A percentile compares a stretch with the other conserved stretches of the same genome.
phyloP scores from a whole-genome alignment of 352 stramenopile genomes.

The Globisporangium emineosum region DNA sequence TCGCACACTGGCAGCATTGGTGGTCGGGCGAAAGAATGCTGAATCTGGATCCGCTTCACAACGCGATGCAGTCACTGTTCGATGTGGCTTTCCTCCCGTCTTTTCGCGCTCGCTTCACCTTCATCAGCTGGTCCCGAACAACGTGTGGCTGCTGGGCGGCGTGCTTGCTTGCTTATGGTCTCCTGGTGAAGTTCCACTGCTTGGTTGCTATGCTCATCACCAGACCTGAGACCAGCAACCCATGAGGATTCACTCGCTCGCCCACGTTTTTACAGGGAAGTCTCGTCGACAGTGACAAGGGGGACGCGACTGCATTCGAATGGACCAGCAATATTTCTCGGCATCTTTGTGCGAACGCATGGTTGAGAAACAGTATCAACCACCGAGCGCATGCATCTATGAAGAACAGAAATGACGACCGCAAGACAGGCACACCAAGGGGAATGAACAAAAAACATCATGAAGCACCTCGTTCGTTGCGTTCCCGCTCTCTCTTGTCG shows the following conservation, averaged over 20 bases:
- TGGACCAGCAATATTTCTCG: background rate
- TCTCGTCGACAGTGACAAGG: slow-evolving; percentile 1
- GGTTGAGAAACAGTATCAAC: background rate
- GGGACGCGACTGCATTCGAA: background rate
- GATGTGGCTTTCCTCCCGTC: background rate
- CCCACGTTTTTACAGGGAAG: background rate
- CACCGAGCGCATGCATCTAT: background rate
- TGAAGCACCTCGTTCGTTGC: background rate
- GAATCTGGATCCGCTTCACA: background rate
- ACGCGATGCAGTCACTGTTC: background rate
- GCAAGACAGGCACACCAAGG: background rate
- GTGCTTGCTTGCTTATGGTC: background rate
- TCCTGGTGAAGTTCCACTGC: background rate
- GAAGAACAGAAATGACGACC: background rate
- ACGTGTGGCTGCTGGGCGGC: background rate
- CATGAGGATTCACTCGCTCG: background rate
- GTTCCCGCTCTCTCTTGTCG: background rate
- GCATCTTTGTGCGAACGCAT: background rate
- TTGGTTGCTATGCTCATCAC: background rate
- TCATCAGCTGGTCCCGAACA: background rate
- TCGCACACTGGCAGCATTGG: background rate
- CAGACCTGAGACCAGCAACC: background rate
- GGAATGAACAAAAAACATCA: background rate
- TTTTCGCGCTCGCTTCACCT: background rate
- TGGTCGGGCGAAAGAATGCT: background rate